Evolutionary conservation across 768 basidiomycete genomes (phyloP), one percentile per base, ranked within the genome.

Genomic region (Sistotremastrum suecicum): DNA sequence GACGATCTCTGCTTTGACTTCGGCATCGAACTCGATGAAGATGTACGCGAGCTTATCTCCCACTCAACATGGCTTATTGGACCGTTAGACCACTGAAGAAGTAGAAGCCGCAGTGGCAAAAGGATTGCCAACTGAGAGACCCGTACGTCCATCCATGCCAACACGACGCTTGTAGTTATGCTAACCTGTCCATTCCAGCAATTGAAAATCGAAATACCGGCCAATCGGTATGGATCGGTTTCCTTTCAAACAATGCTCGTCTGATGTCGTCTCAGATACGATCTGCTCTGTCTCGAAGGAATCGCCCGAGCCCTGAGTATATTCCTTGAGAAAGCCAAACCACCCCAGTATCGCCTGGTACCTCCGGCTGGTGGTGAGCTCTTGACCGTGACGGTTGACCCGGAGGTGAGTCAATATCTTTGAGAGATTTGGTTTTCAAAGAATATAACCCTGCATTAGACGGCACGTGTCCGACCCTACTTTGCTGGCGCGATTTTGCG

Each of bases 171-270:
- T 7, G 5, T 33, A 44, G 3, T 35, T 45, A 41, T 53, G 20
- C 32, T 10, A 48, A 43, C 47, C 39, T 55, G 51, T 47, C 44
- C 34, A 35, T 50, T 51, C 11, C 56, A 97, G 81, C 89, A 95
- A 86, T 69, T 99, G 55, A 99, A 98, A 73, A 95, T 99, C 55
- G 95, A 99, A 63, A 75, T 97, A 39, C 92, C 95, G 39, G 95
- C 95, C n/a, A 99, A 99, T 63, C 80, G 91, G 90, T 77, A 47
- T 47, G 55, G 37, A 11, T 45, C 30, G 40, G 44, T 45, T 34
- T 32, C 9, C 31, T 35, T 9, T 2, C 37, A 3, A 10, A 6
- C 28, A 33, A 7, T 28, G 34, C 4, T 37, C 38, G 39, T 43
- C 45, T 43, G 36, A 41, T 30, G 34, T 39, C 41, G 43, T 37